Base-by-base conservation (phyloP, 1,284 basidiomycete species). In the Cutaneotrichosporon cavernicola region DNA sequence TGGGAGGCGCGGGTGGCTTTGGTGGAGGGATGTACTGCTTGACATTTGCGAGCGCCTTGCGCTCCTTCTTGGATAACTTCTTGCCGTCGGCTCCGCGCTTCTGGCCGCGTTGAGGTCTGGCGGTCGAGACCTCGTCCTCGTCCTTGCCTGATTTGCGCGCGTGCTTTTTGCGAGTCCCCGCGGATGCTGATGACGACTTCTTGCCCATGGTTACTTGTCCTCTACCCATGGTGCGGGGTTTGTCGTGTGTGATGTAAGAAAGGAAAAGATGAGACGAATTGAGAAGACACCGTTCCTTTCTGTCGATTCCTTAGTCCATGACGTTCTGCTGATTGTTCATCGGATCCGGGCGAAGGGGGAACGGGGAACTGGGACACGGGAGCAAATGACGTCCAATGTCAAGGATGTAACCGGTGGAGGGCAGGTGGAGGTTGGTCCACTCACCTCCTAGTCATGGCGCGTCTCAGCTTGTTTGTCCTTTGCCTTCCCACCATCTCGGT, bases 1-100 rank as follows among this genome's bases (percentile, higher is more conserved):
- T 86, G 0, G 89, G 86, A 21, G 92, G 90, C 0, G 88, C 86
- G 34, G 94, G 94, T 69, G 94, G 93, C 76, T 94, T 95, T 0
- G 87, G 85, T 0, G 93, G 94, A 1, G 90, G 89, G 57, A 94
- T 89, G 78, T 91, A 97, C 68, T 86, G 86, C 79, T 88, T 89
- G 68, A 82, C 76, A 77, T 86, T 86, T 58, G 87, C 86, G 22
- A 76, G 59, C 8, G 77, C 78, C 65, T 76, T 77, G 64, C 77
- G 76, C 61, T 79, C 75, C 31, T 79, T 76, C 66, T 80, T 78
- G 32, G 69, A 72, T 21, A 80, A 64, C 67, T 80, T 80, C 64
- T 76, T 69, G 14, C 76, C 74, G 26, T 66, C 62, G 14, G 61
- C 38, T 4, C 65, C 65, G 18, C 50, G 58, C 34, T 61, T 60